These are phyloP conservation scores for Aspergillus sclerotialis DNA, from an alignment of 2,329 filamentous ascomycete species.

Conservation along the genomic window DNA sequence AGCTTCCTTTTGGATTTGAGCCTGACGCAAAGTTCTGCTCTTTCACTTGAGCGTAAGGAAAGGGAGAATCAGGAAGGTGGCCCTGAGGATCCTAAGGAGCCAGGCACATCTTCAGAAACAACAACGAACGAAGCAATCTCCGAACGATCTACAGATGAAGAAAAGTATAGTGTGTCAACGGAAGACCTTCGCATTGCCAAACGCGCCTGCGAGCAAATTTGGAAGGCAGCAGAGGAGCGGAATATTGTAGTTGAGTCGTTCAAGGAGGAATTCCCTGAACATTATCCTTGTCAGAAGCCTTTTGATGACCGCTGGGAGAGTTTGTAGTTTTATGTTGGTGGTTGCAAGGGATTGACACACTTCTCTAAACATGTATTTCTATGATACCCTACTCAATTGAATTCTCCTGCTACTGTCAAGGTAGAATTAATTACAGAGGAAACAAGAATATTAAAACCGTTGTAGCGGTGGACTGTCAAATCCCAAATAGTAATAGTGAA, in stretches of 20 bases:
- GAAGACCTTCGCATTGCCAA: neutral
- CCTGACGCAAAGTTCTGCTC: neutral
- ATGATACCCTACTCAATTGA: neutral
- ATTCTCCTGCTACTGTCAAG: no score
- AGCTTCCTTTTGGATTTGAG: constrained; percentile 17
- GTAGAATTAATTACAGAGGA: no score
- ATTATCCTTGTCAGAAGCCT: neutral
- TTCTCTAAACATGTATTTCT: neutral
- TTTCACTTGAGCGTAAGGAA: neutral
- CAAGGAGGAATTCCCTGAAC: neutral
- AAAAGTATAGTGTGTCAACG: neutral
- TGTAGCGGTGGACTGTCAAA: no score
- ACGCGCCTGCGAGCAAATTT: neutral
- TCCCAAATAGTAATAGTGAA: no score
- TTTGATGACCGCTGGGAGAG: neutral
- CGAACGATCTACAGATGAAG: no score
- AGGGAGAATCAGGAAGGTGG: no score
- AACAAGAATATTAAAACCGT: no score
- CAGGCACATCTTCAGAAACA: neutral
- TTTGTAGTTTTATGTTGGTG: neutral
- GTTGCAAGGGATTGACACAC: no score
- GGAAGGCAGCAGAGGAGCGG: neutral
- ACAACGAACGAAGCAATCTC: neutral
- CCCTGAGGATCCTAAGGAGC: no score
- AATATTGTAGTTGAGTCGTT: neutral